These are phyloP conservation scores for Acacia crassicarpa DNA, from an alignment of 306 rosid species.

Conservation along the genomic window DNA sequence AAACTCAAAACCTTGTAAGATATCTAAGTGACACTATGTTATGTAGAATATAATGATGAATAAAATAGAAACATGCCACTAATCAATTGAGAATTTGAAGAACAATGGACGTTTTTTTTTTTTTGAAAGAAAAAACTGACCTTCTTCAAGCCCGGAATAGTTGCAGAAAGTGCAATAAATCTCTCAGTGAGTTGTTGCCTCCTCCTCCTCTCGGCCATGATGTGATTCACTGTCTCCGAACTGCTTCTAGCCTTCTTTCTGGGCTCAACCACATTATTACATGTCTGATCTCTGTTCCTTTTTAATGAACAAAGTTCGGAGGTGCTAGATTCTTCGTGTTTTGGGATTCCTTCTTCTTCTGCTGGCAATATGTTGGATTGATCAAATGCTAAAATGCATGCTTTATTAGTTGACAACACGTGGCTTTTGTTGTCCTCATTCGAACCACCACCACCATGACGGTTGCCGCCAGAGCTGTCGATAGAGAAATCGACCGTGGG, in stretches of 20 bases:
- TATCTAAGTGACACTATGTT: too few species aligned
- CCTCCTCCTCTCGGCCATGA: constrained; percentile 37
- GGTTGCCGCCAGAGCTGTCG: not conserved
- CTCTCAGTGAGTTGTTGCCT: constrained; percentile 27
- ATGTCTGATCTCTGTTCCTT: not conserved
- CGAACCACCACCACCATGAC: not conserved
- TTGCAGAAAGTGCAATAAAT: constrained; percentile 42
- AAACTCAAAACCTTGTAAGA: too few species aligned
- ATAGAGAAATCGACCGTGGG: not conserved
- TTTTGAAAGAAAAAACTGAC: not conserved
- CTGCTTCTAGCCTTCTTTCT: constrained; percentile 26
- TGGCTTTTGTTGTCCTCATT: not conserved
- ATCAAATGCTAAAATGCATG: constrained; percentile 32
- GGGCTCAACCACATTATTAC: not conserved
- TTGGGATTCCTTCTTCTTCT: not conserved
- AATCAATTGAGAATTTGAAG: not conserved
- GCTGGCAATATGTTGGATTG: constrained; percentile 21
- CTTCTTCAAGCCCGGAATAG: constrained; percentile 45
- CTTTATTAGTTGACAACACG: not conserved
- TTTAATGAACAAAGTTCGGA: not conserved
- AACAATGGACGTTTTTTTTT: too few species aligned
- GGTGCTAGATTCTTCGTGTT: not conserved
- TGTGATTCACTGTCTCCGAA: constrained; percentile 30
- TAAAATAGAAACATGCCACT: not conserved
- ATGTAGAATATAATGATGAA: too few species aligned